phyloP scores from a whole-genome alignment of 768 basidiomycete species.

The Leucosporidium yakuticum region DNA sequence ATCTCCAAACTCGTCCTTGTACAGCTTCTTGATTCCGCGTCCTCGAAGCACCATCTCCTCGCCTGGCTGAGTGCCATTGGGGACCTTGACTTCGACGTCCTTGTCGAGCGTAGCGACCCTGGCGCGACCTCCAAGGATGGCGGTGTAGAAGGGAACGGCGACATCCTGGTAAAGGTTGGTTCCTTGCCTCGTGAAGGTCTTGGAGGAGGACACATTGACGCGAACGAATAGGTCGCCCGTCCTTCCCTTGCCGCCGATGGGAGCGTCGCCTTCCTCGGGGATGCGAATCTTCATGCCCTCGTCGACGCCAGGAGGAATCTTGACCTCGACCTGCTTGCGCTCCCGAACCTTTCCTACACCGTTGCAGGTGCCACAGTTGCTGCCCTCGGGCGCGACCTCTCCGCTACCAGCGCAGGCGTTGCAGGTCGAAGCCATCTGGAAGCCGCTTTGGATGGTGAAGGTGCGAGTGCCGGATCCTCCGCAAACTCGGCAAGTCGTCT shows the following conservation, averaged over 20 bases:
- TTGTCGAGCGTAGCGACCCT: conserved; percentile 92
- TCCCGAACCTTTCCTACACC: conserved; percentile 83
- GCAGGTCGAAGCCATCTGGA: conserved; percentile 95
- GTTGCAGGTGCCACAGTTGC: conserved; percentile 70
- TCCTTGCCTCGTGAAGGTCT: conserved; percentile 83
- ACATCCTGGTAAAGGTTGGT: conserved; percentile 83
- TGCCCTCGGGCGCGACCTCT: conserved; percentile 65
- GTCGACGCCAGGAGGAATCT: conserved; percentile 85
- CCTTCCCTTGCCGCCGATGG: conserved; percentile 68
- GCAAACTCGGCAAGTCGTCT: conserved; percentile 70
- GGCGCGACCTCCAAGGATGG: conserved; percentile 85
- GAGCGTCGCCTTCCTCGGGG: conserved; percentile 73
- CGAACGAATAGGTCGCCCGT: conserved; percentile 82
- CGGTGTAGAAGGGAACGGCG: conserved; percentile 81
- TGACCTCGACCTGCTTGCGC: conserved; percentile 68
- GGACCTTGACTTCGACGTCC: conserved; percentile 88
- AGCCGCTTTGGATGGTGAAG: conserved; percentile 84
- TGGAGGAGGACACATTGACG: conserved; percentile 73
- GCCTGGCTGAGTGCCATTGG: conserved; percentile 87
- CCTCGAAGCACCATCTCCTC: conserved; percentile 93
- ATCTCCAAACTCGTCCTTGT: conserved; percentile 70
- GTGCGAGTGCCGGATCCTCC: conserved; percentile 80
- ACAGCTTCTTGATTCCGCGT: conserved; percentile 66
- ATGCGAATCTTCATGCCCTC: conserved; percentile 88
- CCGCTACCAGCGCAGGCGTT: conserved; percentile 73